Evolutionary conservation across 1,284 basidiomycete genomes (phyloP), one percentile per base, ranked within the genome.

Genomic region (Baeospora myosura): DNA sequence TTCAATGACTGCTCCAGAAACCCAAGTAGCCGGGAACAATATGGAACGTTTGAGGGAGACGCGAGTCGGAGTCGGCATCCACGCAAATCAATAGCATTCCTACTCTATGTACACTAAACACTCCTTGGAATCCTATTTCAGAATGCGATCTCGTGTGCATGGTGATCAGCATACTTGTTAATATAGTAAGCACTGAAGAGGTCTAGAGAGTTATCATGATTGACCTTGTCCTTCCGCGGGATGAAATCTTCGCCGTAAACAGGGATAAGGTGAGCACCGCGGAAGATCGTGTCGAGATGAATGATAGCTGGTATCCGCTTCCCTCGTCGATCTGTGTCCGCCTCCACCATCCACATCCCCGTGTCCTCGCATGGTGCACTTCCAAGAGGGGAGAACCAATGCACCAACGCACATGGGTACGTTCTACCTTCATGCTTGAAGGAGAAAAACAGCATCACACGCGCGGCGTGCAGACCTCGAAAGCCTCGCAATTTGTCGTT

Each of bases 191-290:
- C n/a, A 12, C 32, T 25, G 35, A 43, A 53, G 6, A n/a, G n/a
- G 40, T 49, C 44, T 12, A 51, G 33, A 8, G 45, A 43, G n/a
- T 45, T 17, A 14, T 26, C 24, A 26, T 29, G 44, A 28, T 8
- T 28, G n/a, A 28, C 8, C 6, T 39, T 10, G 12, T 51, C 23
- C 3, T 35, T 23, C 20, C 20, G 11, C 8, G 51, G 48, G 17
- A 53, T n/a, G 24, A 16, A 17, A 3, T 24, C 12, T 21, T 33
- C 21, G 3, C 47, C 49, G 21, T 38, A 53, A 18, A 51, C 41
- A 20, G 45, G 41, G 30, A 56, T 39, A 12, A 54, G 40, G 31
- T 56, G 54, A 3, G 47, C 47, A 18, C 38, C 48, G 8, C 53
- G 46, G 8, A 52, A 8, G 14, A 56, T 40, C 2, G 45, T 18